phyloP scores from a whole-genome alignment of 495 filamentous ascomycete species.

The Neurospora hispaniola region DNA sequence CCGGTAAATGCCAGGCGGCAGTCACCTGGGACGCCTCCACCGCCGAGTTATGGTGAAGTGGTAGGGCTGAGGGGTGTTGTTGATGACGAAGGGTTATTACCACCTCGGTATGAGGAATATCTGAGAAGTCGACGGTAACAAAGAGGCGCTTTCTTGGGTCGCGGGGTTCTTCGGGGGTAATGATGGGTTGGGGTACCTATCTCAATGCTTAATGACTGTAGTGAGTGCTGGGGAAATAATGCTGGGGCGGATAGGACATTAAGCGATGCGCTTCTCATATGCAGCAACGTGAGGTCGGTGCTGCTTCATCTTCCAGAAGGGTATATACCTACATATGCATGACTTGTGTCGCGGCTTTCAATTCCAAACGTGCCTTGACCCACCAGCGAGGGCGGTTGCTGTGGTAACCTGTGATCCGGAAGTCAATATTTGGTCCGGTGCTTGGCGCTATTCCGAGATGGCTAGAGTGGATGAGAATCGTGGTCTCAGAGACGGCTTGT shows the following conservation, averaged over 20 bases:
- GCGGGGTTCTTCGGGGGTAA: background rate
- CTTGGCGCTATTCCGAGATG: background rate
- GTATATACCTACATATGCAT: too few relatives aligned
- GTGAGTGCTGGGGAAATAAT: background rate
- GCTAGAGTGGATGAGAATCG: background rate
- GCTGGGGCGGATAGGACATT: background rate
- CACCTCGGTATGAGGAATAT: background rate
- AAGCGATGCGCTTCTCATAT: background rate
- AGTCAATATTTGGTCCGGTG: background rate
- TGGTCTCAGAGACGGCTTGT: background rate
- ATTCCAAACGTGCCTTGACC: background rate
- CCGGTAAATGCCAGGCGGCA: background rate
- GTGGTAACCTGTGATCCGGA: background rate
- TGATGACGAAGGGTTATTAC: background rate
- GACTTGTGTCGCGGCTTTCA: background rate
- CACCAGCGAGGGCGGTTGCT: background rate
- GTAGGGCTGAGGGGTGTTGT: background rate
- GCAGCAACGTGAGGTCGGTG: background rate
- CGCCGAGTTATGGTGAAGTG: background rate
- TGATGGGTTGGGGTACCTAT: background rate
- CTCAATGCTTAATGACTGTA: background rate
- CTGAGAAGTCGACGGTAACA: background rate
- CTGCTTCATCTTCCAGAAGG: too few relatives aligned
- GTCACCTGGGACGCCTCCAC: background rate
- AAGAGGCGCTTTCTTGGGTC: too few relatives aligned